These are phyloP conservation scores for Polyporus tsugae DNA, from an alignment of 1,284 basidiomycete genomes.

Conservation along the genomic window DNA sequence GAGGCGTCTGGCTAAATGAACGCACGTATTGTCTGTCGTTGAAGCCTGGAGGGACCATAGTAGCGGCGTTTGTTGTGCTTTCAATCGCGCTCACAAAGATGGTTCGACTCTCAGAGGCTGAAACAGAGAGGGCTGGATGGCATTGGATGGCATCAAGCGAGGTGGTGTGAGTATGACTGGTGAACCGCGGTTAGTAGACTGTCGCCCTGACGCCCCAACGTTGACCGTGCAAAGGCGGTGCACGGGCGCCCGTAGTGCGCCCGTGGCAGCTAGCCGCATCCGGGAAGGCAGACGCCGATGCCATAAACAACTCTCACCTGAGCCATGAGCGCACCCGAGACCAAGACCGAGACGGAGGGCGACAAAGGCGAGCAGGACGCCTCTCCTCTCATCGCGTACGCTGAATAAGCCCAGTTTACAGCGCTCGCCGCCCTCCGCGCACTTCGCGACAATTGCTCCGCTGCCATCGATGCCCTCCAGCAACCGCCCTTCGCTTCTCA, in stretches of 20 bases:
- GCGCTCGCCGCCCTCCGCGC: conserved; percentile 37
- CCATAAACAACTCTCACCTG: background rate
- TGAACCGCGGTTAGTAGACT: background rate
- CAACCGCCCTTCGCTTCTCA: conserved; percentile 25
- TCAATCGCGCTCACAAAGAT: background rate
- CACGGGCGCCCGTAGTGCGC: background rate
- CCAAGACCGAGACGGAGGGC: conserved; percentile 12
- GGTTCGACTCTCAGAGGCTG: background rate
- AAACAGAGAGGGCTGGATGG: background rate
- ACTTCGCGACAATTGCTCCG: conserved; percentile 52
- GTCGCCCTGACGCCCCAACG: background rate
- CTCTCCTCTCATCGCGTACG: conserved; percentile 3
- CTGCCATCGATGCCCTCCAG: conserved; percentile 48
- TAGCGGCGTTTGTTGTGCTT: background rate
- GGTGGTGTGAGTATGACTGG: background rate
- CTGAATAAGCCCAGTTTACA: conserved; percentile 33
- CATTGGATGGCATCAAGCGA: background rate
- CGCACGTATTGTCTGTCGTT: background rate
- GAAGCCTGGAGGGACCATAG: background rate
- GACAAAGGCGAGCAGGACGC: conserved; percentile 33
- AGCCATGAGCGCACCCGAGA: conserved; percentile 14
- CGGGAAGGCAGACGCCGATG: background rate
- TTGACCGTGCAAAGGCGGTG: background rate
- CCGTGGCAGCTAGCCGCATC: background rate
- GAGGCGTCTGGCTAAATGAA: background rate